These are phyloP conservation scores for Fusarium praegraminearum DNA, from an alignment of 2,329 filamentous ascomycete genomes.

Conservation along the genomic window DNA sequence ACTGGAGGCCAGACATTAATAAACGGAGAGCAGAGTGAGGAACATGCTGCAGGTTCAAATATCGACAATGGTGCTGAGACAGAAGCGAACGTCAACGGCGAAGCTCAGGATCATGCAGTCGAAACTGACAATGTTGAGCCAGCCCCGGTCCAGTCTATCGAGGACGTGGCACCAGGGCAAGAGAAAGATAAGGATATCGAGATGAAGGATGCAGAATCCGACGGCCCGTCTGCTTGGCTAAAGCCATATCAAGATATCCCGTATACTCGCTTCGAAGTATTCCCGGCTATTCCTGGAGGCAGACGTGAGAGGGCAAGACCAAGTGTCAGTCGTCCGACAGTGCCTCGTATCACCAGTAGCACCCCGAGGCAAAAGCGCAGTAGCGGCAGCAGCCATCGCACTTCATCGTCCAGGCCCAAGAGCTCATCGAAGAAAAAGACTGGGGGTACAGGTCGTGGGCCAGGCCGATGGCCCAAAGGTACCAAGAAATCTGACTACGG, in stretches of 20 bases:
- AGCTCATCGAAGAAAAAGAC: conserved; percentile 61
- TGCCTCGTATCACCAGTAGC: conserved; percentile 53
- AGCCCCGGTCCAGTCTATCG: conserved; percentile 49
- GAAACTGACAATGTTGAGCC: conserved; percentile 44
- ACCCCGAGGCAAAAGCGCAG: conserved; percentile 56
- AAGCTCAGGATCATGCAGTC: conserved; percentile 19
- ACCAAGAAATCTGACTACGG: conserved; percentile 77
- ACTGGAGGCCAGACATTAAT: conserved; percentile 33
- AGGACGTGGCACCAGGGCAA: conserved; percentile 48
- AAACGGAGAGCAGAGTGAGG: conserved; percentile 44
- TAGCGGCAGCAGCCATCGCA: conserved; percentile 46
- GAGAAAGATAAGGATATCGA: conserved; percentile 51
- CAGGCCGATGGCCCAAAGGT: conserved; percentile 75
- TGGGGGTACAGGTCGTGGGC: conserved; percentile 73
- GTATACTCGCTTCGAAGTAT: conserved; percentile 80
- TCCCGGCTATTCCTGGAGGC: conserved; percentile 70
- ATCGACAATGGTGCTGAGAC: neutral
- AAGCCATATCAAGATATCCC: conserved; percentile 70
- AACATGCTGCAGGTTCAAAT: conserved; percentile 10
- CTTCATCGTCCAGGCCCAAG: conserved; percentile 52
- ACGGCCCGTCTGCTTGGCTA: conserved; percentile 57
- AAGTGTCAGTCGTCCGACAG: conserved; percentile 55
- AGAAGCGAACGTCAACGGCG: conserved; percentile 2
- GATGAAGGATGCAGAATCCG: conserved; percentile 47
- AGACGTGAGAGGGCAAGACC: conserved; percentile 62